Base-by-base conservation (phyloP, 768 basidiomycete genomes). In the Steccherinum ochraceum region DNA sequence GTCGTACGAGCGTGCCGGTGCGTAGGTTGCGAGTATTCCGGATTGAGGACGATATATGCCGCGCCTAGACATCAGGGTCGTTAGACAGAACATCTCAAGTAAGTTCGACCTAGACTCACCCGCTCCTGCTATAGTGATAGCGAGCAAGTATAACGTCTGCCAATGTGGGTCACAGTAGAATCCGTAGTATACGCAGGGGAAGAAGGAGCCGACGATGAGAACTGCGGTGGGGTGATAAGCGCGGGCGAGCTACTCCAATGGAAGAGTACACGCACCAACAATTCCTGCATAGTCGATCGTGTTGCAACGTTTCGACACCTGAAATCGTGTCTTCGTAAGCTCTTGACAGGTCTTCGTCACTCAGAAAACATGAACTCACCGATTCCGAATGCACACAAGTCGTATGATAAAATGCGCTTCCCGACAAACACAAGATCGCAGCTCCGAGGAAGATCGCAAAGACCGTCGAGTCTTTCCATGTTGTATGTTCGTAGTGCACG, bases 251-350 rank as follows among this genome's bases (percentile, higher is more conserved):
- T 16, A 35, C 30, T 35, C 30, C 7, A 35, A 40, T 40, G n/a
- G 51, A 35, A 20, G 24, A 25, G 19, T 20, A 12, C 10, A 55
- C 72, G 48, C 45, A 86, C 78, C 68, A 55, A 84, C 77, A 56
- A 95, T 95, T 11, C 93, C 93, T 24, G 86, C 69, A 65, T 93
- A 87, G 67, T 88, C 89, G 42, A 86, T 68, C 13, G 77, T 74
- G 63, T 86, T 79, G 62, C 81, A 90, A 47, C 69, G 68, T 30
- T 73, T 65, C 24, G 79, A 70, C 40, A 85, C 77, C 86, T 87
- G 53, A 48, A 52, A n/a, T n/a, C n/a, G n/a, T n/a, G n/a, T n/a
- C n/a, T n/a, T n/a, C n/a, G n/a, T n/a, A n/a, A n/a, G n/a, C n/a
- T n/a, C n/a, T n/a, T n/a, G n/a, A n/a, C n/a, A n/a, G n/a, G n/a